Conservation (phyloP, 1,284 basidiomycete species). For the Cryptococcus floricola region DNA sequence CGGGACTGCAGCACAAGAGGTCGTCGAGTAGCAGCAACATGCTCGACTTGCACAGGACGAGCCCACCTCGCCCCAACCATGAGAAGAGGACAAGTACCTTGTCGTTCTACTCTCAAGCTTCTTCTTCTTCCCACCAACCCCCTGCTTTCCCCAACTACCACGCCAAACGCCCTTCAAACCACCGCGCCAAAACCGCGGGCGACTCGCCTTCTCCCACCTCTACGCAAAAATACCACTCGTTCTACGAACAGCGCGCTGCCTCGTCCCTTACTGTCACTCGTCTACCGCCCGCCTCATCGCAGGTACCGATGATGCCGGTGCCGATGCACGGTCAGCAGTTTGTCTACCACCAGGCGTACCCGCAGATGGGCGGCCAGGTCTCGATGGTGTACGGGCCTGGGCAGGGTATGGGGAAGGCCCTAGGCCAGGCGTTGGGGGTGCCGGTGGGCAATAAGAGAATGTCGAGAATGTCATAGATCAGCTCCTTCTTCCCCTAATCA, state of each 20-base stretch:
- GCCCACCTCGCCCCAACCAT: not conserved
- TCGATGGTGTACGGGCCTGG: not conserved
- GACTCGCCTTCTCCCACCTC: not conserved
- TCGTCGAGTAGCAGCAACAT: not conserved
- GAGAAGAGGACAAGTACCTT: not conserved
- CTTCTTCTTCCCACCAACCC: not conserved
- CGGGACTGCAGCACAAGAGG: not conserved
- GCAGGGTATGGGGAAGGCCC: not conserved
- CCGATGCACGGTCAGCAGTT: not conserved
- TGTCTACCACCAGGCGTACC: not conserved
- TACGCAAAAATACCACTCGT: constrained; percentile 11
- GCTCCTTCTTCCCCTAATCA: not conserved
- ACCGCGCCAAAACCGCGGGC: not conserved
- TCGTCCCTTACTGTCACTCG: not conserved
- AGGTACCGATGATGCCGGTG: not conserved
- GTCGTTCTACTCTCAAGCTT: not conserved
- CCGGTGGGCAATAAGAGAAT: not conserved
- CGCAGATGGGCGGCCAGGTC: not conserved
- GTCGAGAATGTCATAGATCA: not conserved
- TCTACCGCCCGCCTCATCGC: not conserved
- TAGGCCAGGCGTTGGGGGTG: not conserved
- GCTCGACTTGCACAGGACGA: not conserved
- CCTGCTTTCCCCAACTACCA: not conserved
- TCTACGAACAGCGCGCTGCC: constrained; percentile 14
- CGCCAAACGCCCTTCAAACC: not conserved